Conservation (phyloP, 306 rosid species). For the Senna siamea region DNA sequence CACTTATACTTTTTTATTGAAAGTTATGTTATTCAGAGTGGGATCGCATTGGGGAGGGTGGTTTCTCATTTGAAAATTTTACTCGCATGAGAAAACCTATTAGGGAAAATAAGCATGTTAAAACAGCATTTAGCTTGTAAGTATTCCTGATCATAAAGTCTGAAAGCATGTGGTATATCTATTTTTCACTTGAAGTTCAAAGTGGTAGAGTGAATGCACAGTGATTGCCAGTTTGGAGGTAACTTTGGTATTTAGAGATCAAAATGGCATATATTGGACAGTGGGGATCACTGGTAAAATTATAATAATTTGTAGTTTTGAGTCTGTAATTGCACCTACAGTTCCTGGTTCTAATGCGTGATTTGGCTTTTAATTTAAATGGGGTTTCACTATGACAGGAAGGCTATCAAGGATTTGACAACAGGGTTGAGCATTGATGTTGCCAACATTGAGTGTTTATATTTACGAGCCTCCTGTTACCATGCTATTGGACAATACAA, state of each 20-base stretch:
- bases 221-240: too few species aligned
- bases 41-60: conserved; percentile 17
- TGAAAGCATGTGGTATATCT: not conserved
- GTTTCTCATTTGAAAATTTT: conserved; percentile 3
- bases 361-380: conserved; percentile 29
- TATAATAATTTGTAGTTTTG: not conserved
- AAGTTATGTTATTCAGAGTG: conserved; percentile 7
- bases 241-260: not conserved
- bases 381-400: conserved; percentile 48
- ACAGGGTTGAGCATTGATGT: conserved; percentile 72
- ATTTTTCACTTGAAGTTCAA: not conserved
- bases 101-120: not conserved
- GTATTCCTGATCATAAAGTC: conserved; percentile 1
- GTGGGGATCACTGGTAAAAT: not conserved
- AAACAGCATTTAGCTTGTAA: not conserved
- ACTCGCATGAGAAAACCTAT: conserved; percentile 14
- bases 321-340: not conserved
- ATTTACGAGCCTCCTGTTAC: conserved; percentile 91
- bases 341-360: conserved; percentile 2
- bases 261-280: not conserved
- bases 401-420: conserved; percentile 86
- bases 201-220: not conserved
- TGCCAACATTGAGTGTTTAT: conserved; percentile 78
- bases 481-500: conserved; percentile 88
- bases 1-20: conserved; percentile 11